Evolutionary conservation across 495 filamentous ascomycete genomes (phyloP).

Genomic region (Pseudomonodictys pantanalensis): DNA sequence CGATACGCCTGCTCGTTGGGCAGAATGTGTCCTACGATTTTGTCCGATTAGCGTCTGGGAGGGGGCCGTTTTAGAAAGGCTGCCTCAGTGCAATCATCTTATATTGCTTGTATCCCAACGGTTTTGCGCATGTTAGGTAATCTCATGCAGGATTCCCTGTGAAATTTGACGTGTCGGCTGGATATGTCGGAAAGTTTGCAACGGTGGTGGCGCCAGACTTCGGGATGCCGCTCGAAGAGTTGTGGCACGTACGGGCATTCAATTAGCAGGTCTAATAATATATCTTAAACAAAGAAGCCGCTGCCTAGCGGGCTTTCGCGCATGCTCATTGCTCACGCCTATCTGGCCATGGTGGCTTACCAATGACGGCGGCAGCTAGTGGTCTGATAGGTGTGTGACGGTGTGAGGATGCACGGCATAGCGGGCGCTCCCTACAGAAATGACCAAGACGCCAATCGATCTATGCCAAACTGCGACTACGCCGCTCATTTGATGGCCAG

Average conservation of each 20-base stretch:
- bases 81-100: too few relatives aligned
- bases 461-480: neutral
- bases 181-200: too few relatives aligned
- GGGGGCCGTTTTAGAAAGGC: conserved; percentile 62
- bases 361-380: neutral
- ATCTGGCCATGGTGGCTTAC: neutral
- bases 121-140: too few relatives aligned
- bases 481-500: neutral
- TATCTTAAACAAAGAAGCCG: too few relatives aligned
- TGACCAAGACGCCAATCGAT: conserved; percentile 2
- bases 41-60: conserved; percentile 70
- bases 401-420: neutral
- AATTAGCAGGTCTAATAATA: too few relatives aligned
- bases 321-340: neutral
- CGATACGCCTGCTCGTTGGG: conserved; percentile 70
- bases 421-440: conserved; percentile 5
- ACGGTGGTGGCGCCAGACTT: too few relatives aligned
- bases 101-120: too few relatives aligned
- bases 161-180: too few relatives aligned
- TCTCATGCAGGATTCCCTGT: too few relatives aligned
- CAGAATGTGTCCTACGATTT: conserved; percentile 87
- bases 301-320: neutral
- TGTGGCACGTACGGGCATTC: too few relatives aligned
- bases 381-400: conserved; percentile 4
- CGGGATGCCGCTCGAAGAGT: too few relatives aligned